These are phyloP conservation scores for Skeletonema potamos DNA, from an alignment of 108 stramenopile genomes.

Conservation along the genomic window DNA sequence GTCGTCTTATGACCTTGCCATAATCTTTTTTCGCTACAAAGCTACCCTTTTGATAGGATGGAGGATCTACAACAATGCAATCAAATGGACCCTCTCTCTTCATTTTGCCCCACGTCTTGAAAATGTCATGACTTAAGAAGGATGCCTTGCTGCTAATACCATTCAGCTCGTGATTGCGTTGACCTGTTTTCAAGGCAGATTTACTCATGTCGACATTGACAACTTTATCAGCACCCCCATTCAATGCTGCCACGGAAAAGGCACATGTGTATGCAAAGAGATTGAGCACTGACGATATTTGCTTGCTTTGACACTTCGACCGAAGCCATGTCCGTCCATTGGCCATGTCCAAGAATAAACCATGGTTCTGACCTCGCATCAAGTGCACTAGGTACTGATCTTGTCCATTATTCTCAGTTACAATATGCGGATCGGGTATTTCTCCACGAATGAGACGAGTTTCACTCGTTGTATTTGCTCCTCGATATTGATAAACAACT, in stretches of 20 bases:
- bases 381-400: constrained; percentile 35
- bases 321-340: constrained; percentile 39
- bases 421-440: constrained; percentile 37
- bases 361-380: constrained; percentile 37
- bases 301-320: constrained; percentile 7
- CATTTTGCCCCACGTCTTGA: constrained; percentile 43
- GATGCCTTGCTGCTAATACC: constrained; percentile 8
- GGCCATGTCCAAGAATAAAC: constrained; percentile 46
- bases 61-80: constrained; percentile 37
- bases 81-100: constrained; percentile 20
- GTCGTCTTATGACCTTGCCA: constrained; percentile 33
- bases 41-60: constrained; percentile 41
- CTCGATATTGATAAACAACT: constrained; percentile 43
- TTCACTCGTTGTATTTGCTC: constrained; percentile 1
- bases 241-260: constrained; percentile 45
- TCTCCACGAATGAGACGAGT: constrained; percentile 12
- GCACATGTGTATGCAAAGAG: constrained; percentile 49
- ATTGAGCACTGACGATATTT: constrained; percentile 22
- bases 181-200: constrained; percentile 37
- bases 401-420: constrained; percentile 29
- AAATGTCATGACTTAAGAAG: constrained; percentile 43
- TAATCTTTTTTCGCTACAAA: constrained; percentile 47
- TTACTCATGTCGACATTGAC: constrained; percentile 47
- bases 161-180: constrained; percentile 48
- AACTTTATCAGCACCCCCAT: constrained; percentile 37